These are phyloP conservation scores for Astragalus membranaceus DNA, from an alignment of 306 rosid species.

Conservation along the genomic window DNA sequence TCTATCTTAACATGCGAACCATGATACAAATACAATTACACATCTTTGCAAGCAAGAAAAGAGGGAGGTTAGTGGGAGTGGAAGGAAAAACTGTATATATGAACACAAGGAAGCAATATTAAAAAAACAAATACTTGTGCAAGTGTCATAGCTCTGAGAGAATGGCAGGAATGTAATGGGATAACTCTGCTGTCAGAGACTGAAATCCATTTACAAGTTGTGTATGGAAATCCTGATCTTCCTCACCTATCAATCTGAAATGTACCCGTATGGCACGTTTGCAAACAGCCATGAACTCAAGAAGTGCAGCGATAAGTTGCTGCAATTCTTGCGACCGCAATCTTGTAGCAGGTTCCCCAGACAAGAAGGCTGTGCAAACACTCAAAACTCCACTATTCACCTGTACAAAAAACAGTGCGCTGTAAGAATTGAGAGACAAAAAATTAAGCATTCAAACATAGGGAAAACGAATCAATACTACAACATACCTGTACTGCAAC, in stretches of 20 bases:
- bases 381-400: slow-evolving; percentile 96
- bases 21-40: slow-evolving; percentile 21
- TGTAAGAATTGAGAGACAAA: slow-evolving; percentile 1
- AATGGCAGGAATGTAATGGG: slow-evolving; percentile 96
- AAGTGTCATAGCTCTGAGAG: slow-evolving; percentile 71
- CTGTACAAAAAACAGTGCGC: slow-evolving; percentile 34
- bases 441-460: background rate
- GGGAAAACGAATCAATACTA: background rate
- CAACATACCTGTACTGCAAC: slow-evolving; percentile 88
- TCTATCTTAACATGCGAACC: slow-evolving; percentile 25
- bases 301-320: slow-evolving; percentile 97
- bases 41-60: background rate
- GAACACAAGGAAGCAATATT: slow-evolving; percentile 28
- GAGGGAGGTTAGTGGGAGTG: background rate
- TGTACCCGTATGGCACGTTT: slow-evolving; percentile 97
- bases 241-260: slow-evolving; percentile 89
- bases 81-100: slow-evolving; percentile 8
- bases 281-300: slow-evolving; percentile 98
- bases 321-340: slow-evolving; percentile 93
- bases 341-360: slow-evolving; percentile 96
- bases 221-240: slow-evolving; percentile 97
- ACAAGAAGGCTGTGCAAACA: slow-evolving; percentile 96
- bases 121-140: slow-evolving; percentile 11
- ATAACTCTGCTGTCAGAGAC: slow-evolving; percentile 88
- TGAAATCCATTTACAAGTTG: slow-evolving; percentile 97